Conservation (phyloP, 441 rosid species). For the Pelargonium cotyledonis region DNA sequence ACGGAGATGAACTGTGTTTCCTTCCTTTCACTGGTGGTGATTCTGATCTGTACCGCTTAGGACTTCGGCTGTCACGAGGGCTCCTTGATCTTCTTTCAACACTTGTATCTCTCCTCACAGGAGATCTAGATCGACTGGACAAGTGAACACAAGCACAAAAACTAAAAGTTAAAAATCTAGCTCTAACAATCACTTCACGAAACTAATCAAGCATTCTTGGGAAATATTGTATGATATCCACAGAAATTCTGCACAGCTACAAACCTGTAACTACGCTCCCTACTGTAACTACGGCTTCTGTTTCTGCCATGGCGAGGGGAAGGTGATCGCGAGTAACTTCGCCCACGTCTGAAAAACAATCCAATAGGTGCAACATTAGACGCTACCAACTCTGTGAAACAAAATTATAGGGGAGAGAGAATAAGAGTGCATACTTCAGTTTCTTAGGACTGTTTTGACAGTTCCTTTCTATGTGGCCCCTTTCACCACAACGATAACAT, state of each 20-base stretch:
- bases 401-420: neutral
- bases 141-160: neutral
- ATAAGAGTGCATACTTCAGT: conserved; percentile 29
- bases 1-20: conserved; percentile 35
- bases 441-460: conserved; percentile 72
- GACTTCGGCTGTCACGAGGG: conserved; percentile 33
- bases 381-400: no score
- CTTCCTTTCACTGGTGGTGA: conserved; percentile 40
- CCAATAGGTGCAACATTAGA: neutral
- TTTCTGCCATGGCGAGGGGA: conserved; percentile 61
- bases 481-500: conserved; percentile 73
- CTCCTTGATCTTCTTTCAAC: conserved; percentile 48
- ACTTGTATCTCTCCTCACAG: conserved; percentile 45
- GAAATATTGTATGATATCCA: neutral
- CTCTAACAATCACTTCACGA: neutral
- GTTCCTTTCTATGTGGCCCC: conserved; percentile 69
- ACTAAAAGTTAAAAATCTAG: neutral
- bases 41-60: conserved; percentile 33
- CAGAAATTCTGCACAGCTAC: neutral
- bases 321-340: conserved; percentile 53
- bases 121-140: conserved; percentile 52
- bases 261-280: conserved; percentile 50
- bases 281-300: conserved; percentile 63
- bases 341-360: conserved; percentile 29
- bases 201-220: neutral